Evolutionary conservation across 1,284 basidiomycete species (phyloP).

Genomic region (Papiliotrema nemorosa): DNA sequence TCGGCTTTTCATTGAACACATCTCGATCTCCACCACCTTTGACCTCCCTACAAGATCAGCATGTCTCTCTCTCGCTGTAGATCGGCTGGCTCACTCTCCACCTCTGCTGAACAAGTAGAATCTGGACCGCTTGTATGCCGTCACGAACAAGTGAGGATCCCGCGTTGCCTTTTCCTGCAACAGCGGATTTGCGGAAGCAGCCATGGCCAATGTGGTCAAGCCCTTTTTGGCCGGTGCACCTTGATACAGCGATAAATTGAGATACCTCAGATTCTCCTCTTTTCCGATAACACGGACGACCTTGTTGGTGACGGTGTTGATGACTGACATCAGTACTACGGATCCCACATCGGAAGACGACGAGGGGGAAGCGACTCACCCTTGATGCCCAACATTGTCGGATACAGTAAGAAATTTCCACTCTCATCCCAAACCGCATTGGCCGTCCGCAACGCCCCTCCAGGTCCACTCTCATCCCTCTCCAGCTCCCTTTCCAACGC

Average conservation of each 20-base stretch:
- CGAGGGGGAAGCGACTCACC: slow-evolving; percentile 54
- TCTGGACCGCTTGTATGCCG: slow-evolving; percentile 87
- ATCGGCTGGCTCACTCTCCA: slow-evolving; percentile 65
- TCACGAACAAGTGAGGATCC: slow-evolving; percentile 90
- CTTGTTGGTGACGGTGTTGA: slow-evolving; percentile 90
- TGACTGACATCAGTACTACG: slow-evolving; percentile 57
- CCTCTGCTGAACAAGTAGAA: slow-evolving; percentile 94
- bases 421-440: slow-evolving; percentile 96
- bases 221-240: slow-evolving; percentile 86
- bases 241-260: slow-evolving; percentile 87
- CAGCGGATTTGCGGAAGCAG: slow-evolving; percentile 91
- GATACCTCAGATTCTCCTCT: slow-evolving; percentile 87
- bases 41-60: slow-evolving; percentile 60
- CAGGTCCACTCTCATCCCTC: slow-evolving; percentile 35
- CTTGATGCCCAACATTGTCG: slow-evolving; percentile 91
- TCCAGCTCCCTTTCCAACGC: slow-evolving; percentile 91
- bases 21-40: slow-evolving; percentile 86
- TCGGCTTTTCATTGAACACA: slow-evolving; percentile 97
- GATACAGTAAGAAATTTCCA: slow-evolving; percentile 88
- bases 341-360: not conserved
- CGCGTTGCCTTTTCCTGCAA: slow-evolving; percentile 74
- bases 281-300: slow-evolving; percentile 88
- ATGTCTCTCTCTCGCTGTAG: not conserved
- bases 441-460: slow-evolving; percentile 58
- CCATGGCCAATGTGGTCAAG: slow-evolving; percentile 82